A percentile compares a stretch with the other conserved stretches of the same genome.
Conservation (phyloP, 495 filamentous ascomycete species). For the Lasiosphaeria miniovina region DNA sequence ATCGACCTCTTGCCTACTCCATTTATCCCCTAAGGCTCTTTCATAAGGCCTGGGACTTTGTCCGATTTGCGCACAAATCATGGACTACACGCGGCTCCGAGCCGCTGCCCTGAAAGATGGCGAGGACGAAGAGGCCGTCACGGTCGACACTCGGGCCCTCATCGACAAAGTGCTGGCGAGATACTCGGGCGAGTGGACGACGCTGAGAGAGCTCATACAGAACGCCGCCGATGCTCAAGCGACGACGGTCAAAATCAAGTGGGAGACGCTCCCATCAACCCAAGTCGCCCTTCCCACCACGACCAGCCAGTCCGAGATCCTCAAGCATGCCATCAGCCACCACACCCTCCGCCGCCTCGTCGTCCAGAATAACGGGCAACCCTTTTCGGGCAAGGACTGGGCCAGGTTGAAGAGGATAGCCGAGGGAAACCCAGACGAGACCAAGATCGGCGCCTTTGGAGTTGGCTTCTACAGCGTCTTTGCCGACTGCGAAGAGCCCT, state of each 20-base stretch:
- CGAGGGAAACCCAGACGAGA: conserved; percentile 97
- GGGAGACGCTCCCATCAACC: conserved; percentile 81
- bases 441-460: conserved; percentile 97
- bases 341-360: conserved; percentile 79
- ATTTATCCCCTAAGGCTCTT: too few species aligned
- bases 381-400: conserved; percentile 89
- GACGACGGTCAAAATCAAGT: conserved; percentile 82
- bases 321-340: conserved; percentile 79
- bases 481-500: conserved; percentile 95
- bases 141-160: conserved; percentile 91
- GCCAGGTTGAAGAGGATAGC: conserved; percentile 90
- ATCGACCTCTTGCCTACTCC: too few species aligned
- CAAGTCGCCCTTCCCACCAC: conserved; percentile 67
- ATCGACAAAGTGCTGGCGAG: conserved; percentile 96
- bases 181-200: conserved; percentile 91
- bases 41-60: neutral
- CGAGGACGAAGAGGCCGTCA: conserved; percentile 94
- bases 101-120: conserved; percentile 82
- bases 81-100: conserved; percentile 80
- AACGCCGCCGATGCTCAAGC: conserved; percentile 96
- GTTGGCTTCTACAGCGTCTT: conserved; percentile 99
- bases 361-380: conserved; percentile 84
- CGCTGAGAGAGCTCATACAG: conserved; percentile 89
- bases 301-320: conserved; percentile 61
- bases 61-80: conserved; percentile 16